Base-by-base conservation (phyloP, 2,329 filamentous ascomycete genomes). In the Beauveria rudraprayagi region DNA sequence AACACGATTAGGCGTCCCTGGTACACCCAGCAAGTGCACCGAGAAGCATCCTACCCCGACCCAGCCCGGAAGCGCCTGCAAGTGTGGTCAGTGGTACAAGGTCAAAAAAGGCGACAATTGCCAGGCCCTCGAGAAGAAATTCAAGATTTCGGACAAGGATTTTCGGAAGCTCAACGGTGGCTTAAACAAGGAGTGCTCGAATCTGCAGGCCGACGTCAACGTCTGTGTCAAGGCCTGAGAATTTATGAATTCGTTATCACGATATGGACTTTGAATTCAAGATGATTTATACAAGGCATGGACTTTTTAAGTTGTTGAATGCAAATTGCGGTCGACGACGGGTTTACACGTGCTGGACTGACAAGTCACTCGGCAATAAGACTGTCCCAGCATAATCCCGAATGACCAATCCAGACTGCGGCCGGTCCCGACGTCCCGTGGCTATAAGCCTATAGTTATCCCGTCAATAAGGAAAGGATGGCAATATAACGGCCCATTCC, bases 71-170 rank as follows among this genome's bases (percentile, higher is more conserved):
- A 37, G 50, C 54, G 43, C 24, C 16, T 57, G 47, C 44, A 54
- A 26, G 43, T 64, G 62, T 28, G 37, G 56, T 17, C 51, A 51
- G 17, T 64, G 51, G 60, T 64, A 64, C 47, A 60, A 52, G 52
- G 58, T 61, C 41, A 41, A 57, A 24, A 56, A 46, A 8, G 62
- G 62, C 34, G 62, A 64, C 26, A 56, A 52, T 24, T 64, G 62
- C 56, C 40, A 53, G 30, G 53, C 19, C 1, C 44, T 64, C 2
- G 60, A 57, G 19, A 41, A 41, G 22, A 37, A 50, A 40, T 53
- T 44, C 16, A 44, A 37, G 9, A 57, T 56, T 9, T 56, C 53
- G 24, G n/a, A 56, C 22, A 26, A 41, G 8, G 41, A 56, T 14
- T 56, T 56, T 40, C 53, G 14, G 17, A 43, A 43, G 43, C 55